phyloP scores from a whole-genome alignment of 225 moss, liverwort and hornwort genomes.

The Physcomitrium patens region DNA sequence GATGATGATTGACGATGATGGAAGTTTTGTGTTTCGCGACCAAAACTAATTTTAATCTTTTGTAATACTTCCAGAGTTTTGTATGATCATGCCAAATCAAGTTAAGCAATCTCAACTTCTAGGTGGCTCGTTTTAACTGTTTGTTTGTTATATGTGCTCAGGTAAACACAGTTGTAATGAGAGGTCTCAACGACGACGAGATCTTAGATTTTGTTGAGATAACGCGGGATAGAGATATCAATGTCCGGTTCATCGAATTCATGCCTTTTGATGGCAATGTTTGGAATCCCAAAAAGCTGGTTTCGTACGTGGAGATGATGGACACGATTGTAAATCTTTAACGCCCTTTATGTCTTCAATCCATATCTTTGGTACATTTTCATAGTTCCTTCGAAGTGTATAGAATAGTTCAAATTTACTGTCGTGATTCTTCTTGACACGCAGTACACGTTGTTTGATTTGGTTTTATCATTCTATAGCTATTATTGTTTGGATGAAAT shows the following conservation, averaged over 20 bases:
- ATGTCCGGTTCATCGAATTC: constrained; percentile 97
- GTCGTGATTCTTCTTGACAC: too few species aligned
- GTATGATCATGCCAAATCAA: neutral
- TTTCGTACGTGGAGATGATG: constrained; percentile 93
- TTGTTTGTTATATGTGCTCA: constrained; percentile 42
- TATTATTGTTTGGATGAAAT: neutral
- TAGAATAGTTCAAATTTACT: neutral
- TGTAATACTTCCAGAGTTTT: neutral
- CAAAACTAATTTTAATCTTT: neutral
- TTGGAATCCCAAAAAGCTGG: constrained; percentile 96
- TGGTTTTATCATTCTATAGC: too few species aligned
- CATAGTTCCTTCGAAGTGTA: neutral
- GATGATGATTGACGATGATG: neutral
- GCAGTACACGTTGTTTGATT: too few species aligned
- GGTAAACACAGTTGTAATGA: constrained; percentile 94
- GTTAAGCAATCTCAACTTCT: neutral
- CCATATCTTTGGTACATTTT: constrained; percentile 8
- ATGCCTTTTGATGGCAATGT: constrained; percentile 99
- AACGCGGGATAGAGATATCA: constrained; percentile 83
- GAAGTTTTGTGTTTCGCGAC: neutral
- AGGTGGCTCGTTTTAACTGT: constrained; percentile 13
- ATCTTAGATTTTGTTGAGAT: constrained; percentile 94
- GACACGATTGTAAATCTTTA: constrained; percentile 59
- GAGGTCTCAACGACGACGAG: constrained; percentile 96
- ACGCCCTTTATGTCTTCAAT: constrained; percentile 1